Evolutionary conservation across 108 stramenopile species (phyloP).

Genomic region (Fistulifera pelliculosa): DNA sequence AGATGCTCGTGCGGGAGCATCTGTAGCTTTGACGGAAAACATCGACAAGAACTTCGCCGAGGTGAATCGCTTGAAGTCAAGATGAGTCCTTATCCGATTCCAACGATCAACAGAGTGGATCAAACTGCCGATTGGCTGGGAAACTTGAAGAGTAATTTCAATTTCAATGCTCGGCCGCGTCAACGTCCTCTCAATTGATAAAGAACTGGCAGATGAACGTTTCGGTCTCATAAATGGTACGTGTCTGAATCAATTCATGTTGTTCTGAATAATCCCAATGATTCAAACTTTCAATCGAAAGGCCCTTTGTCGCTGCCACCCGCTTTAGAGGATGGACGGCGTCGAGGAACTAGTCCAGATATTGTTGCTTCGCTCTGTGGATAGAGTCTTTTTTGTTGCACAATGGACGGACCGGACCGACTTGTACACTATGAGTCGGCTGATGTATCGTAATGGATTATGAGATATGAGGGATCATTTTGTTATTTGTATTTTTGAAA

Average conservation of each 20-base stretch:
- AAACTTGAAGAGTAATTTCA: conserved; percentile 75
- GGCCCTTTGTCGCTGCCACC: neutral
- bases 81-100: conserved; percentile 86
- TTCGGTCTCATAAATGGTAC: neutral
- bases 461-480: conserved; percentile 7
- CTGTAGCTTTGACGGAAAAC: conserved; percentile 94
- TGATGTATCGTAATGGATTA: conserved; percentile 10
- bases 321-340: neutral
- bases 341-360: neutral
- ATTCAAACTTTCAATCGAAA: conserved; percentile 4
- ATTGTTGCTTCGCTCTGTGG: conserved; percentile 1
- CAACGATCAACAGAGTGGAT: conserved; percentile 76
- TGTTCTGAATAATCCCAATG: neutral
- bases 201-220: neutral
- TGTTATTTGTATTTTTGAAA: neutral
- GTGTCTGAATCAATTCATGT: neutral
- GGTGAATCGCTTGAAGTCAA: conserved; percentile 88
- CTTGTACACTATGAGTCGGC: conserved; percentile 1
- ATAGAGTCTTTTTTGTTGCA: conserved; percentile 3
- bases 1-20: conserved; percentile 81
- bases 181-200: conserved; percentile 40
- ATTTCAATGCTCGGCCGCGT: conserved; percentile 74
- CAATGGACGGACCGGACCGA: neutral
- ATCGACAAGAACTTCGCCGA: conserved; percentile 67
- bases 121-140: conserved; percentile 86